These are phyloP conservation scores for Mucor sp. DNA, from an alignment of 371 early-diverging fungal species.

Conservation along the genomic window DNA sequence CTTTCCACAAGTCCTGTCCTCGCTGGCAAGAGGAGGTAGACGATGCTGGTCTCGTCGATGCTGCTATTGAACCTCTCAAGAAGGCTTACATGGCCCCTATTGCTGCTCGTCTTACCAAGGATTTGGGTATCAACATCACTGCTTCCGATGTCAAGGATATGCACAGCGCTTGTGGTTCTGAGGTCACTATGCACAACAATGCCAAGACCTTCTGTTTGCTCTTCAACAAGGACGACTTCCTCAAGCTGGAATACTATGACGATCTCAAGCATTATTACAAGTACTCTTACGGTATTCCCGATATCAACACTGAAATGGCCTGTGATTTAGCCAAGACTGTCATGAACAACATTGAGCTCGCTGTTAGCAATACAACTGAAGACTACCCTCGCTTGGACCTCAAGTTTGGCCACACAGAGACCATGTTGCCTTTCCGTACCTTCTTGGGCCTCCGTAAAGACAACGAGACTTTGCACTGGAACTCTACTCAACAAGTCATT, in stretches of 20 bases:
- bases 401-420: slow-evolving; percentile 47
- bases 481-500: slow-evolving; percentile 5
- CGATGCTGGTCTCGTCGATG: neutral
- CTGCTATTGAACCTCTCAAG: neutral
- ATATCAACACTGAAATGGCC: slow-evolving; percentile 36
- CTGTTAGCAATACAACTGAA: neutral
- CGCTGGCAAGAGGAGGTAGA: slow-evolving; percentile 12
- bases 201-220: slow-evolving; percentile 35
- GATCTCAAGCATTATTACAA: slow-evolving; percentile 41
- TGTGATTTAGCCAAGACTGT: slow-evolving; percentile 31
- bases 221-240: slow-evolving; percentile 29
- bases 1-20: slow-evolving; percentile 26
- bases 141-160: slow-evolving; percentile 23
- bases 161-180: slow-evolving; percentile 34
- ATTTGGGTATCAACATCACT: slow-evolving; percentile 19
- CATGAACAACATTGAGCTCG: slow-evolving; percentile 19
- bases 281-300: slow-evolving; percentile 35
- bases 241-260: slow-evolving; percentile 32
- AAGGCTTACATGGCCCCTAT: slow-evolving; percentile 8
- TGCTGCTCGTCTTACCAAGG: slow-evolving; percentile 22
- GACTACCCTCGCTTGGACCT: slow-evolving; percentile 15
- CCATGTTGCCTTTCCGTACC: slow-evolving; percentile 35
- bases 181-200: slow-evolving; percentile 24
- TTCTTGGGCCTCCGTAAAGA: slow-evolving; percentile 34
- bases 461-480: neutral